Evolutionary conservation across 169 alveolate genomes (phyloP), one percentile per base, ranked within the genome.

Genomic region (Plasmodium reichenowi): DNA sequence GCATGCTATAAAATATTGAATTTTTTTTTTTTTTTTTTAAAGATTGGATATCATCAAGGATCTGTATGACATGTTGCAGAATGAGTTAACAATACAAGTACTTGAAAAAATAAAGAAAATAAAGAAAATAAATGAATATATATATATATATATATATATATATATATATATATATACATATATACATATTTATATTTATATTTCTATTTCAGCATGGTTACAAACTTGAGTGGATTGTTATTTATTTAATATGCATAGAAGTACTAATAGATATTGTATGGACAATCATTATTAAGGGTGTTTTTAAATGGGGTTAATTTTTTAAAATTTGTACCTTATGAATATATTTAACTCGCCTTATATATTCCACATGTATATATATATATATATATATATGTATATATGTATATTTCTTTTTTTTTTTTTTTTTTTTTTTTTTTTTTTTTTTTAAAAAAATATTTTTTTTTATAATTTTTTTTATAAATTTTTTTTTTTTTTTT

Each of bases 191-290:
- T 13, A 0, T 13, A 13, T 52, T 10, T 10, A 10, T 52, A 13
- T 59, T 74, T 8, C 4, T 26, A 32, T 20, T 68, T 60, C 94
- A 95, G 96, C 97, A 95, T 72, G 97, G 97, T 4, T 91, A 95
- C 60, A 93, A 93, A 58, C 92, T 95, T 56, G 97, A 95, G 71
- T 95, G 97, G 97, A 95, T 95, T 12, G 95, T 95, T 45, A 95
- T 95, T 38, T 93, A 93, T 45, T 90, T 95, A 13, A 95, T 95
- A 70, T 94, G 93, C 70, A 76, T 93, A 45, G 97, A 95, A 68
- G 96, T 95, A 56, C 75, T 94, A 38, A 95, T 95, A 43, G 97
- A 94, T 47, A 95, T 95, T 70, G 94, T 95, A 17, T 95, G 97
- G 97, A 95, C 95, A 54, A 95, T 95, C 45, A 54, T 95, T 7